phyloP scores from a whole-genome alignment of 148 eudicot species.

The Rhododendron williamsianum region DNA sequence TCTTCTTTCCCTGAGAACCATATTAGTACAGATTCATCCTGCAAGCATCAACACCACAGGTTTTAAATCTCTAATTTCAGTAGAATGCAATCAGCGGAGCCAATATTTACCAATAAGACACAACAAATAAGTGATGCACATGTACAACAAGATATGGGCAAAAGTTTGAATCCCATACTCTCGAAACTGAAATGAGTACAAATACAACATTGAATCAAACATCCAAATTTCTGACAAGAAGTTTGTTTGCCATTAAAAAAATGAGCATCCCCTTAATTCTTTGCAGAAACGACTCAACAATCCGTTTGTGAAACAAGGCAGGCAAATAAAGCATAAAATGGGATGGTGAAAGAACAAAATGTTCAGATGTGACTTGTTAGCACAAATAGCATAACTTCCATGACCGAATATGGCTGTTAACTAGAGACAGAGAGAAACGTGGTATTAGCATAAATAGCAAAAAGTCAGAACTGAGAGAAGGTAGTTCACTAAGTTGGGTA shows the following conservation, averaged over 20 bases:
- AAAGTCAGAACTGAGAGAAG: not conserved
- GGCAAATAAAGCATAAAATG: not conserved
- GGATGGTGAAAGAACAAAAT: not conserved
- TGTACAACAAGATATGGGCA: not conserved
- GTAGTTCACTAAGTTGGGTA: not conserved
- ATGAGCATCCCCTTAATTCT: not conserved
- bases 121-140: not conserved
- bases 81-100: not conserved
- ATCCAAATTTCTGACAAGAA: not conserved
- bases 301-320: not conserved
- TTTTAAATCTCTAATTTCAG: not conserved
- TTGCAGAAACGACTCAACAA: not conserved
- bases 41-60: conserved; percentile 23
- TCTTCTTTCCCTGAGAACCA: conserved; percentile 98
- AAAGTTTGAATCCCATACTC: not conserved
- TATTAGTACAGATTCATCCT: conserved; percentile 86
- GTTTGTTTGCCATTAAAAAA: not conserved
- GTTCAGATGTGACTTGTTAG: not conserved
- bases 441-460: not conserved
- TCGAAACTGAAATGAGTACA: not conserved
- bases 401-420: not conserved
- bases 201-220: not conserved
- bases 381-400: not conserved
- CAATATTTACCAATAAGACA: not conserved
- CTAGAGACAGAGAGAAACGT: not conserved